phyloP scores from a whole-genome alignment of 495 filamentous ascomycete species.

The Aspergillus homomorphus region DNA sequence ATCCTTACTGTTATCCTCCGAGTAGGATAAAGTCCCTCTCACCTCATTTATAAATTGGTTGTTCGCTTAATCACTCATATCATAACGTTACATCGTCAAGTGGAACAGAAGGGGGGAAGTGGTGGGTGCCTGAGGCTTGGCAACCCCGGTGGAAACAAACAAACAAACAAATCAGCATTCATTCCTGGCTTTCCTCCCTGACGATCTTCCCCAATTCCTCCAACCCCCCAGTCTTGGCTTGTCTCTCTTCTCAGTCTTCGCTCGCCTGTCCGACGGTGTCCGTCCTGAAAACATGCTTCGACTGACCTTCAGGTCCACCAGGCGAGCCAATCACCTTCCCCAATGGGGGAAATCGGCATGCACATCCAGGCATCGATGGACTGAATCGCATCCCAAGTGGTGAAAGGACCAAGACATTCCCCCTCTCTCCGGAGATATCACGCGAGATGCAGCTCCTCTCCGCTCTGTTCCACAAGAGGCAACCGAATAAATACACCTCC shows the following conservation, averaged over 20 bases:
- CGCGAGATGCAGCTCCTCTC: not conserved
- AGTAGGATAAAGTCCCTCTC: not conserved
- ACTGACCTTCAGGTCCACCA: not conserved
- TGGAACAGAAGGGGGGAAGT: not conserved
- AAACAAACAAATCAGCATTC: not conserved
- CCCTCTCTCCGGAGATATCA: slow-evolving; percentile 28
- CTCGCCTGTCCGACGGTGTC: not conserved
- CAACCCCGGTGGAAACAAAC: not conserved
- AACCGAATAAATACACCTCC: slow-evolving; percentile 2
- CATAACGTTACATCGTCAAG: not conserved
- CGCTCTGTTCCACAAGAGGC: not conserved
- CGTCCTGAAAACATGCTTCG: not conserved
- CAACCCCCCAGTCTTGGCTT: not conserved
- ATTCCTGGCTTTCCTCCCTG: not conserved
- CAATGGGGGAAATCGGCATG: slow-evolving; percentile 2
- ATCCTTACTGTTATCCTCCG: not conserved
- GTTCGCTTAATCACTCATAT: not conserved
- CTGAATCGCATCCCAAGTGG: not conserved
- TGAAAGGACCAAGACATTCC: not conserved
- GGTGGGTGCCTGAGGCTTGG: not conserved
- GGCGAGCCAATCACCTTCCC: not conserved
- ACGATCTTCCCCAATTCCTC: not conserved
- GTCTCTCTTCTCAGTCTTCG: not conserved
- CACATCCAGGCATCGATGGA: not conserved
- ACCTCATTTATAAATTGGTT: no score